A percentile compares a stretch with the other conserved stretches of the same genome.
Evolutionary conservation across 768 basidiomycete genomes (phyloP).

Genomic region (Calocybe gangraenosa): DNA sequence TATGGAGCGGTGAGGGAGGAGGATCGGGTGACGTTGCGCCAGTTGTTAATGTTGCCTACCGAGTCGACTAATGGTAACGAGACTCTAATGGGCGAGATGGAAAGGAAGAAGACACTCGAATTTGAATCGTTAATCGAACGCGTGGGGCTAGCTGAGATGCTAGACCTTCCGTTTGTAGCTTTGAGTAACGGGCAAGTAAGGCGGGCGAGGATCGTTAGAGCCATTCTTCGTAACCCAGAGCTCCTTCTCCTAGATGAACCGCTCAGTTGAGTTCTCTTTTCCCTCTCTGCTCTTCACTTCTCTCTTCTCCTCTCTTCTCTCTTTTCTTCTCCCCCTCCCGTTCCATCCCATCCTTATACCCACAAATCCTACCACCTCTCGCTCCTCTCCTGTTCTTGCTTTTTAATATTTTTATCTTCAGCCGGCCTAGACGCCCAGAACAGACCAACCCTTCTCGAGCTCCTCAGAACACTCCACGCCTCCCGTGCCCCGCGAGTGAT

Average conservation of each 20-base stretch:
- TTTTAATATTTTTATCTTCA: conserved; percentile 27
- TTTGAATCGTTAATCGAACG: conserved; percentile 51
- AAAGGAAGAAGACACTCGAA: conserved; percentile 20
- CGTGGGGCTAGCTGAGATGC: conserved; percentile 55
- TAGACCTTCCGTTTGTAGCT: conserved; percentile 84
- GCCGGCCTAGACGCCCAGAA: conserved; percentile 73
- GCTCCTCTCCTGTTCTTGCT: too few relatives aligned
- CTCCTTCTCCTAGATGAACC: conserved; percentile 91
- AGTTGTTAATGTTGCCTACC: conserved; percentile 62
- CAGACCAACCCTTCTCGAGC: conserved; percentile 48
- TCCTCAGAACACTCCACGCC: conserved; percentile 25
- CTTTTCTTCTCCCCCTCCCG: too few relatives aligned
- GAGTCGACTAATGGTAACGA: conserved; percentile 17
- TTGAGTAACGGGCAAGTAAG: conserved; percentile 92
- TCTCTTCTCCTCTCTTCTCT: too few relatives aligned
- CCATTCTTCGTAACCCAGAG: conserved; percentile 65
- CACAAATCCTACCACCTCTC: too few relatives aligned
- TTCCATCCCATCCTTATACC: too few relatives aligned
- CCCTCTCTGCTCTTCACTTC: background rate
- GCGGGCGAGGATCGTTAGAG: conserved; percentile 77
- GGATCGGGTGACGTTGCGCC: conserved; percentile 70
- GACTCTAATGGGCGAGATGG: conserved; percentile 16
- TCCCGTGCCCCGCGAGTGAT: conserved; percentile 20
- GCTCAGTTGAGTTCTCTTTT: conserved; percentile 53
- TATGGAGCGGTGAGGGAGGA: conserved; percentile 88